Evolutionary conservation across 2,329 filamentous ascomycete species (phyloP).

Genomic region (Akanthomyces dipterigenus): DNA sequence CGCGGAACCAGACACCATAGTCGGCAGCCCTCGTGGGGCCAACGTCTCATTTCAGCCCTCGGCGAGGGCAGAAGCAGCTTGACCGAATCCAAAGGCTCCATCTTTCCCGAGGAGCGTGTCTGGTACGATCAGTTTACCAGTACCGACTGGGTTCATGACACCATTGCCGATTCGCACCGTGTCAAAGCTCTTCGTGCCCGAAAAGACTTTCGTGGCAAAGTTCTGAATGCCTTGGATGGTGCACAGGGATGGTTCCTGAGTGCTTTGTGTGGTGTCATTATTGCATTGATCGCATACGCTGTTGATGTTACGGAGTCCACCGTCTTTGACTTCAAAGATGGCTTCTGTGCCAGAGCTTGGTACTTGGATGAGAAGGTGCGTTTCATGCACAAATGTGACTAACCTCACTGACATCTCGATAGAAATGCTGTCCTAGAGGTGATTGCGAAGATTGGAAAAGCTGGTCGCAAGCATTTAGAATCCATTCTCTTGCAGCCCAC

Average conservation of each 20-base stretch:
- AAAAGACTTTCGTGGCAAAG: slow-evolving; percentile 76
- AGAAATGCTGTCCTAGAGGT: slow-evolving; percentile 50
- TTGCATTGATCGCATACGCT: slow-evolving; percentile 78
- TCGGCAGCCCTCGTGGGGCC: slow-evolving; percentile 52
- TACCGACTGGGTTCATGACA: slow-evolving; percentile 97
- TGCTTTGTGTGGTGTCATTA: slow-evolving; percentile 78
- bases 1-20: slow-evolving; percentile 43
- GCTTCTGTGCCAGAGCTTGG: slow-evolving; percentile 70
- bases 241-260: slow-evolving; percentile 93
- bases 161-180: slow-evolving; percentile 87
- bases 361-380: slow-evolving; percentile 62
- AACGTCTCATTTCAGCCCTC: slow-evolving; percentile 56
- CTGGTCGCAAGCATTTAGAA: slow-evolving; percentile 46
- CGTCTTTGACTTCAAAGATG: slow-evolving; percentile 86
- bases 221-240: slow-evolving; percentile 73
- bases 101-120: slow-evolving; percentile 75
- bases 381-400: neutral
- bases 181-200: slow-evolving; percentile 75
- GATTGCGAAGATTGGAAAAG: slow-evolving; percentile 50
- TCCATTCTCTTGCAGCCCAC: slow-evolving; percentile 37
- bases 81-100: slow-evolving; percentile 57
- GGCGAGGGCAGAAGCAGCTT: slow-evolving; percentile 51
- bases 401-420: slow-evolving; percentile 13
- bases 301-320: slow-evolving; percentile 82
- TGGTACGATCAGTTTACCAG: slow-evolving; percentile 99